phyloP scores from a whole-genome alignment of 352 stramenopile species.

The Pythium sukuiense region DNA sequence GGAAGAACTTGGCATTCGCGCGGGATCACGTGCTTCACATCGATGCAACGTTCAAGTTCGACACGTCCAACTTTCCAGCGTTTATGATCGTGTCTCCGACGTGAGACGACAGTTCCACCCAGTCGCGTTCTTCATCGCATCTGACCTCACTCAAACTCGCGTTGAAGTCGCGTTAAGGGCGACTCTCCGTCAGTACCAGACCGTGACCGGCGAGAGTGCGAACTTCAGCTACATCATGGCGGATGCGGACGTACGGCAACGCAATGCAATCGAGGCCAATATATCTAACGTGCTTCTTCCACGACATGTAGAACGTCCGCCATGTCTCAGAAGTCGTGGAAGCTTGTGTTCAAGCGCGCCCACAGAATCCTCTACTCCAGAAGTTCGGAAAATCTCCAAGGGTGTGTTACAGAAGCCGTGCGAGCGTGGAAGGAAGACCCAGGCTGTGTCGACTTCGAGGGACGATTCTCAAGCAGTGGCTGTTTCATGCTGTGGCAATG shows the following conservation, averaged over 20 bases:
- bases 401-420: neutral
- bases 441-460: neutral
- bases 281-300: slow-evolving; percentile 6
- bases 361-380: neutral
- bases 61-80: slow-evolving; percentile 1
- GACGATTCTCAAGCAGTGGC: neutral
- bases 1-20: too few species aligned
- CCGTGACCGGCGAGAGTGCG: neutral
- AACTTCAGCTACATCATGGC: slow-evolving; percentile 1
- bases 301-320: slow-evolving; percentile 7
- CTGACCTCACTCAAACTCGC: neutral
- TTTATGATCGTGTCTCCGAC: slow-evolving; percentile 12
- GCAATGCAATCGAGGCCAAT: neutral
- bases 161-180: neutral
- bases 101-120: slow-evolving; percentile 7
- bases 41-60: slow-evolving; percentile 10
- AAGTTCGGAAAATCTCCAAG: neutral
- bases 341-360: neutral
- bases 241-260: neutral
- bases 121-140: slow-evolving; percentile 7
- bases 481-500: slow-evolving; percentile 5
- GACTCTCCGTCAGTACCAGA: neutral
- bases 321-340: neutral
- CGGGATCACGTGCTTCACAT: too few species aligned
- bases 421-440: neutral